These are phyloP conservation scores for Phyllosticta citrichinensis DNA, from an alignment of 2,329 filamentous ascomycete genomes.

Conservation along the genomic window DNA sequence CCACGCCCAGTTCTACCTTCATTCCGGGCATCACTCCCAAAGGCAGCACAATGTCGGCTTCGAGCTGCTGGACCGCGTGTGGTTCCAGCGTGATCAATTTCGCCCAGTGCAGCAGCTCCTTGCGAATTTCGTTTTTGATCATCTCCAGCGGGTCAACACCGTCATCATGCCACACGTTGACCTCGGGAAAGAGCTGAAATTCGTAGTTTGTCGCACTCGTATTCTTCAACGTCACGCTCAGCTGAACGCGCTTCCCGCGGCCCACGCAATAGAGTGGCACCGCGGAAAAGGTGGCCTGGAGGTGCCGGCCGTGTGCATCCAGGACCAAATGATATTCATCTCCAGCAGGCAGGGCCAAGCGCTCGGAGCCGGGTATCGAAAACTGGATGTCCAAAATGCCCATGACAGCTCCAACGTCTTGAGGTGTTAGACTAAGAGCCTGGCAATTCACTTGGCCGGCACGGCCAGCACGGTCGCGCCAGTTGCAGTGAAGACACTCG, in stretches of 20 bases:
- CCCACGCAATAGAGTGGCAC: constrained; percentile 5
- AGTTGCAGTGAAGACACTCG: constrained; percentile 58
- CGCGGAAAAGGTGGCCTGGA: not conserved
- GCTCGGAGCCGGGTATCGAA: constrained; percentile 31
- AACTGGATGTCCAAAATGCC: constrained; percentile 53
- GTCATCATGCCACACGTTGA: not conserved
- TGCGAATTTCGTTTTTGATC: not conserved
- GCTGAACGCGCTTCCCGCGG: constrained; percentile 1
- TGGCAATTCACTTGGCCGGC: constrained; percentile 66
- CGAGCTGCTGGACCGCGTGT: not conserved
- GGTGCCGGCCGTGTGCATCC: constrained; percentile 15
- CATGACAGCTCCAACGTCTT: constrained; percentile 79
- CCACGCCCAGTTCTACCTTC: constrained; percentile 1
- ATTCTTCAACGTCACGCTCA: constrained; percentile 1
- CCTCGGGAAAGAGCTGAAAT: constrained; percentile 2
- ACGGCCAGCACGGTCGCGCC: constrained; percentile 51
- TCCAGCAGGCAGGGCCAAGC: not conserved
- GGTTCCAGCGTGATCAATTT: constrained; percentile 1
- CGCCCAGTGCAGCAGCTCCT: constrained; percentile 6
- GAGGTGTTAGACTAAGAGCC: constrained; percentile 58
- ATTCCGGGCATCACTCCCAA: constrained; percentile 1
- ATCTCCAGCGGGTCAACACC: constrained; percentile 3
- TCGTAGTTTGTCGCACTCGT: constrained; percentile 1
- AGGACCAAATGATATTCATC: constrained; percentile 8
- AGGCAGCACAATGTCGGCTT: constrained; percentile 2